These are phyloP conservation scores for Lentinus brumalis DNA, from an alignment of 768 basidiomycete species.

Conservation along the genomic window DNA sequence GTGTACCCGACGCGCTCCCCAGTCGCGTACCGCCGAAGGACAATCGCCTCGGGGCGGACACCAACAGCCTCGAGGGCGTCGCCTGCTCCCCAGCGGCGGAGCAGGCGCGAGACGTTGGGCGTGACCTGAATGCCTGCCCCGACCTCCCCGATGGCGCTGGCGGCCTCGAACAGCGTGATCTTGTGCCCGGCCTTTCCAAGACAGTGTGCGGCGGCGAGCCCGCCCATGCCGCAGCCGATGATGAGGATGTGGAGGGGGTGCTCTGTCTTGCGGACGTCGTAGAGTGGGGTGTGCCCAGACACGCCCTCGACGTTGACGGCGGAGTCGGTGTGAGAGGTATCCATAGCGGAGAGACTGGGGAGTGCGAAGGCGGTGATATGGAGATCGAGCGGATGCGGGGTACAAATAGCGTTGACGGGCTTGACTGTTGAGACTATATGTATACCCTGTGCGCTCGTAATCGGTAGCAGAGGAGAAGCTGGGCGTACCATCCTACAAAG, in stretches of 20 bases:
- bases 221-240: constrained; percentile 46
- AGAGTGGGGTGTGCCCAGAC: constrained; percentile 23
- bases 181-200: constrained; percentile 43
- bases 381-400: too few relatives aligned
- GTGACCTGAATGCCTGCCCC: constrained; percentile 47
- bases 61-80: constrained; percentile 31
- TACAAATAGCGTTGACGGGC: too few relatives aligned
- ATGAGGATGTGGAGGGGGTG: constrained; percentile 39
- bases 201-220: constrained; percentile 41
- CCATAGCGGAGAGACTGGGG: too few relatives aligned
- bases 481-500: too few relatives aligned
- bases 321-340: background rate
- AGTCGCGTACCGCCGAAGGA: constrained; percentile 37
- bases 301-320: constrained; percentile 23
- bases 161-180: constrained; percentile 42
- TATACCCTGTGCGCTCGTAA: too few relatives aligned
- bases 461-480: too few relatives aligned
- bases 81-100: constrained; percentile 41
- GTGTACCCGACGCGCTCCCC: constrained; percentile 43
- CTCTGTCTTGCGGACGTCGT: constrained; percentile 33
- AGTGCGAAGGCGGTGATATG: too few relatives aligned
- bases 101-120: constrained; percentile 41
- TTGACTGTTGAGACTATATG: too few relatives aligned
- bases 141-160: constrained; percentile 40
- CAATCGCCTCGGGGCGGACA: constrained; percentile 41